Evolutionary conservation across 176 grass and related monocot genomes (phyloP), one percentile per base, ranked within the genome.

Genomic region (Poa annua): DNA sequence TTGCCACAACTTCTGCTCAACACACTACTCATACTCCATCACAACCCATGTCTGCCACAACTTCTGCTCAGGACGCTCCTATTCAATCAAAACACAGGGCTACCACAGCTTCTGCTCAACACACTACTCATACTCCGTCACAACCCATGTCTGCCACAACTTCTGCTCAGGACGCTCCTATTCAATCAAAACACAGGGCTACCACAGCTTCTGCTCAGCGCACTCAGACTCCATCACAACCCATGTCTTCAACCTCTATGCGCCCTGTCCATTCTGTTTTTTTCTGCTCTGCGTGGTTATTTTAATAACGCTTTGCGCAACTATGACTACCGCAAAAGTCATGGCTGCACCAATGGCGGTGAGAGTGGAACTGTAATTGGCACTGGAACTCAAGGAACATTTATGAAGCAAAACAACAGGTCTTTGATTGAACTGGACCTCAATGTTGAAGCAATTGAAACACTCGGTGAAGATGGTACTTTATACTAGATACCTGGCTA

Each of bases 361-460:
- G 78, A 55, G 14, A 80, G 26, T 38, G 60, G 36, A n/a, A 24
- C n/a, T 72, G 48, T 22, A 78, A 33, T 52, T 42, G 50, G 14
- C 47, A 45, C 29, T 38, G 15, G n/a, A 48, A 66, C 17, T 48
- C 17, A 24, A 82, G 6, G 53, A 29, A 53, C 34, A 51, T 67
- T 48, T 32, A 79, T 35, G 63, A 34, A 59, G 50, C 80, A 32
- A 64, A 62, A 32, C 10, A 91, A 60, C 19, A 85, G 7, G 73
- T 52, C 62, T 69, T 85, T 66, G 39, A 66, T 34, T 56, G 66
- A 80, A 59, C 16, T 38, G 14, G 62, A 24, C 32, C 50, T 81
- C 42, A 64, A 22, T 63, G 29, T 55, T 67, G 66, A 29, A 51
- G 38, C 13, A 66, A 14, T 15, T 32, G 60, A 38, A 79, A n/a